A percentile compares a stretch with the other conserved stretches of the same genome.
Evolutionary conservation across 1,139 yeast species (phyloP).

Genomic region (Yamadazyma trypodendri): DNA sequence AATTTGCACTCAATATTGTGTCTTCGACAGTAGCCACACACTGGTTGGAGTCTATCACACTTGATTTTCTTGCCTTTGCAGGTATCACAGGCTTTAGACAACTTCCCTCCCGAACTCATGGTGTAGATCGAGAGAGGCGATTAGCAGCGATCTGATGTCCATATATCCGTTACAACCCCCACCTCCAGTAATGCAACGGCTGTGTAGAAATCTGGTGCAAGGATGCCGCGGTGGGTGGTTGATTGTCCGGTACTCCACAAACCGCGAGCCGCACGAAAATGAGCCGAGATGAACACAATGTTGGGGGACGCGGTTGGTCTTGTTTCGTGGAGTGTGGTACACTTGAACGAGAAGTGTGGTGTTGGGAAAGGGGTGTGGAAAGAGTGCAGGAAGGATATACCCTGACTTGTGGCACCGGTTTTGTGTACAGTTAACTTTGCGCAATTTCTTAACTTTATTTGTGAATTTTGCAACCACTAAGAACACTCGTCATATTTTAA

Average conservation of each 20-base stretch:
- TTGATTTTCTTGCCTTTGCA: conserved; percentile 6
- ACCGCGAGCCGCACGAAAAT: neutral
- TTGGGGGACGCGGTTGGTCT: neutral
- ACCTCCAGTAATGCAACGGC: neutral
- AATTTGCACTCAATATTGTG: conserved; percentile 3
- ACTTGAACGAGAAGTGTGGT: no score
- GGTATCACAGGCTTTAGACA: conserved; percentile 8
- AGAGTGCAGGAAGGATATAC: no score
- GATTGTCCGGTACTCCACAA: neutral
- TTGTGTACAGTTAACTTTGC: no score
- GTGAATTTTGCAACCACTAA: no score
- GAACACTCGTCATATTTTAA: no score
- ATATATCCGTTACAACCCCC: neutral
- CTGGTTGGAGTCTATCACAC: conserved; percentile 6
- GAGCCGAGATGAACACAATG: neutral
- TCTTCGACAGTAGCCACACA: conserved; percentile 6
- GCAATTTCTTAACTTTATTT: no score
- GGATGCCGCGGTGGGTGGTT: conserved; percentile 1
- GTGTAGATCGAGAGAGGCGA: neutral
- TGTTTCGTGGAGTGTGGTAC: no score
- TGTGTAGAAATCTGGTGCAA: no score
- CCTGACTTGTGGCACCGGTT: no score
- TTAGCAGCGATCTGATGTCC: neutral
- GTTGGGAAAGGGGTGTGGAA: neutral
- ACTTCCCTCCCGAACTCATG: conserved; percentile 4